Base-by-base conservation (phyloP, 176 grass and related monocot species). In the Pontederia crassipes region DNA sequence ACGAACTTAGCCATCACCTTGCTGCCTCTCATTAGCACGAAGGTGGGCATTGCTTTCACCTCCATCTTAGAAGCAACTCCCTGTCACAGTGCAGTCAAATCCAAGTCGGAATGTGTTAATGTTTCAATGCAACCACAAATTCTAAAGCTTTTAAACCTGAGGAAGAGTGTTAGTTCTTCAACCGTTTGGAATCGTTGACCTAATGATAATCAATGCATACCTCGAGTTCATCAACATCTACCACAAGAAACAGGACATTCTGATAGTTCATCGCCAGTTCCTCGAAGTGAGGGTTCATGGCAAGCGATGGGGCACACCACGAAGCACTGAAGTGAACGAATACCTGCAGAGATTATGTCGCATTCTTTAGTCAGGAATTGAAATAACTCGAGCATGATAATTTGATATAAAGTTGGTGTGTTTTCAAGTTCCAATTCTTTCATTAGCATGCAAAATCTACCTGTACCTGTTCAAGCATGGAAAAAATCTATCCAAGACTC, bases 41-140 rank as follows among this genome's bases (percentile, higher is more conserved):
- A 98, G 15, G 94, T 93, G 4, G 94, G 94, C 94, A 98, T 98
- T 48, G 94, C 88, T 77, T 89, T 89, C 67, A 98, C 89, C 57
- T 83, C 82, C 52, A 89, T 65, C 72, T 79, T 93, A 57, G 85
- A 80, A 12, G 94, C 89, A 78, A 93, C 82, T 4, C 45, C 67
- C 94, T 98, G 74, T 46, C 29, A 35, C 29, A 35, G 29, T 35
- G 2, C 29, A 35, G 29, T 35, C 4, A 18, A 17, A 46, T 69
- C 20, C 10, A n/a, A 27, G 3, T 35, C 29, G 4, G n/a, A n/a
- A n/a, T n/a, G n/a, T n/a, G n/a, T n/a, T n/a, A n/a, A 35, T 35
- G 4, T 35, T 35, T 35, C 4, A 35, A 35, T 35, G 29, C 29
- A 35, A 35, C 29, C 4, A 35, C 29, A 4, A 35, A 35, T 35